A percentile compares a stretch with the other conserved stretches of the same genome.
Conservation (phyloP, 176 grass and related monocot genomes). For the Dactylis glomerata region DNA sequence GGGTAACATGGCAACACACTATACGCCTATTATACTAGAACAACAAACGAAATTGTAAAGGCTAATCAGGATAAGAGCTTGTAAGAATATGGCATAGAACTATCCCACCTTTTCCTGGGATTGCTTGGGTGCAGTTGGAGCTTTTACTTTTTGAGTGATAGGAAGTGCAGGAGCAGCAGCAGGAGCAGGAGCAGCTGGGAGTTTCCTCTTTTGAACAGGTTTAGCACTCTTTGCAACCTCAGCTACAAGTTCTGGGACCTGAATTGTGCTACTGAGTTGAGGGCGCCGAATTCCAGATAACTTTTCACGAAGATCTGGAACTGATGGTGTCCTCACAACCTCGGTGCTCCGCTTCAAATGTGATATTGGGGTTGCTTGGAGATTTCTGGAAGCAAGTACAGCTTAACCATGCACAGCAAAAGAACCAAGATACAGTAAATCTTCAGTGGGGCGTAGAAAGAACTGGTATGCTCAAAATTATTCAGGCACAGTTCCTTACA, state of each 20-base stretch:
- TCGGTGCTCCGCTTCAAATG: constrained; percentile 12
- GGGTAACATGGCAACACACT: neutral
- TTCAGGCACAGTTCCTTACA: constrained; percentile 23
- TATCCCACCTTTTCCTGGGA: constrained; percentile 46
- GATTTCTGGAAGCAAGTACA: constrained; percentile 40
- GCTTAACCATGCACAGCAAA: constrained; percentile 38
- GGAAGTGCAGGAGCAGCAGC: neutral
- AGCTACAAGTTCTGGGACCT: constrained; percentile 30
- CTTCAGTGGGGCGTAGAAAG: neutral
- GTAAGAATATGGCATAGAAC: neutral
- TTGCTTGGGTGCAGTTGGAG: constrained; percentile 41
- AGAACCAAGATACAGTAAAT: constrained; percentile 19
- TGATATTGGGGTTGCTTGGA: constrained; percentile 38
- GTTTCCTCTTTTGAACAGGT: constrained; percentile 37
- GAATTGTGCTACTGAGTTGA: constrained; percentile 39
- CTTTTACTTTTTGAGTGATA: constrained; percentile 32
- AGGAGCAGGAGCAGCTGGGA: neutral
- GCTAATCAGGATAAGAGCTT: neutral
- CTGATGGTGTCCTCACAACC: constrained; percentile 33
- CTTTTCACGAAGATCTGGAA: constrained; percentile 55
- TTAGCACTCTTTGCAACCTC: constrained; percentile 9
- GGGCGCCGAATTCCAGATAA: constrained; percentile 44
- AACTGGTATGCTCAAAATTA: constrained; percentile 11
- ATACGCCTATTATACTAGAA: neutral
- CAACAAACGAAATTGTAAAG: constrained; percentile 1